Conservation (phyloP, 768 basidiomycete species). For the Leucosporidium yakuticum region DNA sequence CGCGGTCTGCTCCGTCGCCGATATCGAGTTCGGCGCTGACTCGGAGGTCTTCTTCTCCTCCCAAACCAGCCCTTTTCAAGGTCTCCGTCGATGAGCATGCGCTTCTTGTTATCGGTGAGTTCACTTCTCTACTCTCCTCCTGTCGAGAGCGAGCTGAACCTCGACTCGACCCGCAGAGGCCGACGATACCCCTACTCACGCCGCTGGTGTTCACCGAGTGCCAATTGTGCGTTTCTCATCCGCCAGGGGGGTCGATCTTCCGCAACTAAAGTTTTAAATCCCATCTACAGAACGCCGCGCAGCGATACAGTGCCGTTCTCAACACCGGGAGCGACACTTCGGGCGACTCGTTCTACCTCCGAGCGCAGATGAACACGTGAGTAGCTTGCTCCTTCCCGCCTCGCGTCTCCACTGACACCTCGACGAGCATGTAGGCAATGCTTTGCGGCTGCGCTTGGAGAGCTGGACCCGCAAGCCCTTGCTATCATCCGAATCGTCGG, state of each 20-base stretch:
- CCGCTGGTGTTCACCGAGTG: conserved; percentile 27
- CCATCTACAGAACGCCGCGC: conserved; percentile 3
- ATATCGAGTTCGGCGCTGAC: background rate
- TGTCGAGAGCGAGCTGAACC: too few relatives aligned
- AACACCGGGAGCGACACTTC: conserved; percentile 24
- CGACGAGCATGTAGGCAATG: background rate
- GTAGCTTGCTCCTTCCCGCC: background rate
- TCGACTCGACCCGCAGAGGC: conserved; percentile 17
- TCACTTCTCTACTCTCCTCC: background rate
- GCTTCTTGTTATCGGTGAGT: conserved; percentile 2
- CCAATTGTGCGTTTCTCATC: conserved; percentile 13
- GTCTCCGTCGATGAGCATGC: conserved; percentile 18
- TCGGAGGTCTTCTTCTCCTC: too few relatives aligned
- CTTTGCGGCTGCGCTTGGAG: background rate
- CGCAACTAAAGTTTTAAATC: too few relatives aligned
- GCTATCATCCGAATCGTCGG: conserved; percentile 13
- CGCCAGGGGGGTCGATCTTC: too few relatives aligned
- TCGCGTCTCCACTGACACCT: background rate
- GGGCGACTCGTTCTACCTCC: conserved; percentile 28
- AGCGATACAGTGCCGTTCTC: conserved; percentile 37
- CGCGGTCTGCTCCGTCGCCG: too few relatives aligned
- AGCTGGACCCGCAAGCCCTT: conserved; percentile 10
- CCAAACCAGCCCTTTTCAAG: background rate
- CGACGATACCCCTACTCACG: conserved; percentile 31
- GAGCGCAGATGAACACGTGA: conserved; percentile 14